These are phyloP conservation scores for Adiantum capillusveneris DNA, from an alignment of 75 land plant genomes.

Conservation along the genomic window DNA sequence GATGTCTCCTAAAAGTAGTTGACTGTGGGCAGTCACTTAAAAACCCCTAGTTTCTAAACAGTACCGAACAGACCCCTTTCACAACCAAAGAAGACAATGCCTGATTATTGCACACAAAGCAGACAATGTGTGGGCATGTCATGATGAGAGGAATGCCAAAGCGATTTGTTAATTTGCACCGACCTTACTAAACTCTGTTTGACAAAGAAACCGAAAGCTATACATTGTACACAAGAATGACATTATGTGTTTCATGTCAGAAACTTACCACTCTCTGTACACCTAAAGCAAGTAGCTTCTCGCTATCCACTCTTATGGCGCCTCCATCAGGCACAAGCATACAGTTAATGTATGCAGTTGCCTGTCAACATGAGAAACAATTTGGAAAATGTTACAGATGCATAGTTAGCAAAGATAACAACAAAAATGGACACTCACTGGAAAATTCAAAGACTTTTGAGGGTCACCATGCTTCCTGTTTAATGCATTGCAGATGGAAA, in stretches of 20 bases:
- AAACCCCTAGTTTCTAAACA: too few species aligned
- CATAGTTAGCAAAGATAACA: too few species aligned
- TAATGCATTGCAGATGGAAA: conserved; percentile 80
- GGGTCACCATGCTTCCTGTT: conserved; percentile 73
- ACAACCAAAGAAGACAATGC: not conserved
- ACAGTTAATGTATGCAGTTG: conserved; percentile 61
- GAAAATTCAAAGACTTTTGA: conserved; percentile 39
- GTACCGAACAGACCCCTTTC: not conserved
- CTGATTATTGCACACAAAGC: not conserved
- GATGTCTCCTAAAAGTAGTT: too few species aligned
- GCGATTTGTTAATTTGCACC: too few species aligned
- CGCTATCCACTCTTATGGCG: conserved; percentile 49
- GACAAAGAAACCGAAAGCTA: too few species aligned
- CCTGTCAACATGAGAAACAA: too few species aligned
- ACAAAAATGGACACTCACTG: conserved; percentile 29
- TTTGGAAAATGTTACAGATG: too few species aligned
- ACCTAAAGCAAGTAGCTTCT: conserved; percentile 50
- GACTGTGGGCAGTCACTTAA: too few species aligned
- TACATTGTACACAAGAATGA: too few species aligned
- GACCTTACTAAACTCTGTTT: too few species aligned
- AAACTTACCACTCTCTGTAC: conserved; percentile 68
- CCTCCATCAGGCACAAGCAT: conserved; percentile 78
- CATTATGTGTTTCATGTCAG: too few species aligned
- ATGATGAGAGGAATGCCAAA: too few species aligned
- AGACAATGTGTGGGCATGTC: not conserved